These are phyloP conservation scores for Mucor velutinosus DNA, from an alignment of 371 early-diverging fungal genomes.

Conservation along the genomic window DNA sequence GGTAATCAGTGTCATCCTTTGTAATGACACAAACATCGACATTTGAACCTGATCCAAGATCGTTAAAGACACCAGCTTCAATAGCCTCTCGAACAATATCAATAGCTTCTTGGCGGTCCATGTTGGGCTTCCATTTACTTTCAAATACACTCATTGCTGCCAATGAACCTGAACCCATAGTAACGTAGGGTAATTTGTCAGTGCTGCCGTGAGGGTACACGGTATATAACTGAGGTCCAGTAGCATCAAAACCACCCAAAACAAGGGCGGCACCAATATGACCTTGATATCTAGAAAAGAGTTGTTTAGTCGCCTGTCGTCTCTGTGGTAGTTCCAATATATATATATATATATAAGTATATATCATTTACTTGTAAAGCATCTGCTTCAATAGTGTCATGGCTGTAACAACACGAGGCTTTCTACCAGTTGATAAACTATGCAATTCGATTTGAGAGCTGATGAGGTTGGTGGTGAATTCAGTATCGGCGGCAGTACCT, in stretches of 20 bases:
- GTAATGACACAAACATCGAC: slow-evolving; percentile 96
- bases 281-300: slow-evolving; percentile 84
- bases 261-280: slow-evolving; percentile 98
- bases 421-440: slow-evolving; percentile 85
- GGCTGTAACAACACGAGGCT: slow-evolving; percentile 91
- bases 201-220: slow-evolving; percentile 98
- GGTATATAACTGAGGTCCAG: slow-evolving; percentile 92
- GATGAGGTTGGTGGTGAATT: slow-evolving; percentile 94
- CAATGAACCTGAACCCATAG: slow-evolving; percentile 98
- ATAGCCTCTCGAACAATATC: slow-evolving; percentile 95
- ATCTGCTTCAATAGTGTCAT: slow-evolving; percentile 97
- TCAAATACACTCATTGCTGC: slow-evolving; percentile 99
- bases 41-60: slow-evolving; percentile 98
- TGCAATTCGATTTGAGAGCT: slow-evolving; percentile 95
- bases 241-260: slow-evolving; percentile 95
- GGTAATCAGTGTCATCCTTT: slow-evolving; percentile 77
- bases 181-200: slow-evolving; percentile 94
- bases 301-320: background rate
- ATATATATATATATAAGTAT: too few relatives aligned
- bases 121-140: slow-evolving; percentile 80
- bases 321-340: background rate
- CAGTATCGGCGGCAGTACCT: slow-evolving; percentile 99
- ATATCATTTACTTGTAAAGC: slow-evolving; percentile 76
- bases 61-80: slow-evolving; percentile 99
- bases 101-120: slow-evolving; percentile 94